Conservation (phyloP, 768 basidiomycete species). For the Mycena vitilis region DNA sequence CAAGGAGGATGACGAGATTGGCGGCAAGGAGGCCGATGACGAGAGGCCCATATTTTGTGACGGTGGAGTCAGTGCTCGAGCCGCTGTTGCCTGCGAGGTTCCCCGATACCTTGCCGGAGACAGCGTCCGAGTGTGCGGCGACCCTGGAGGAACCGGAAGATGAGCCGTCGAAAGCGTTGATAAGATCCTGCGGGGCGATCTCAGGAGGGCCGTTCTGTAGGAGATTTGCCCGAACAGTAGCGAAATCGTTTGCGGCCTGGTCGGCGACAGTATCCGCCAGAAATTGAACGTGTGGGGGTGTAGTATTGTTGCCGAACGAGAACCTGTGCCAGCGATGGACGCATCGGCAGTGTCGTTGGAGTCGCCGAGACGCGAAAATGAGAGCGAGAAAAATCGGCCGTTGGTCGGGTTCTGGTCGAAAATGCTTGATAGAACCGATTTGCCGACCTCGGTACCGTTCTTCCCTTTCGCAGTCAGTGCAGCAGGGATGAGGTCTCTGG, state of each 20-base stretch:
- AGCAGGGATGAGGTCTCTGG: conserved; percentile 33
- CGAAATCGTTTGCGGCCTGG: conserved; percentile 48
- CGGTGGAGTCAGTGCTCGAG: conserved; percentile 27
- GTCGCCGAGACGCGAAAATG: conserved; percentile 54
- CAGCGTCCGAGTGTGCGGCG: conserved; percentile 10
- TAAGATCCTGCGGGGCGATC: conserved; percentile 41
- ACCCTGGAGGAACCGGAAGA: background rate
- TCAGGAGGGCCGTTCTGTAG: conserved; percentile 42
- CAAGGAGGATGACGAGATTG: no score
- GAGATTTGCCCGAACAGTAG: conserved; percentile 41
- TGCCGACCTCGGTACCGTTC: conserved; percentile 33
- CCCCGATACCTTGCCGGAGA: conserved; percentile 18
- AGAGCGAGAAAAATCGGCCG: conserved; percentile 55
- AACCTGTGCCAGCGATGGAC: conserved; percentile 44
- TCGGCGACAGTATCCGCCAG: conserved; percentile 50
- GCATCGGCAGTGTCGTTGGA: conserved; percentile 55
- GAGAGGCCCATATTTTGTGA: no score
- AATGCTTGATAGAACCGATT: conserved; percentile 53
- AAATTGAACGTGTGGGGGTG: conserved; percentile 53
- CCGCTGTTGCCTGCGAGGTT: conserved; percentile 24
- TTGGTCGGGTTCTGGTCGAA: conserved; percentile 48
- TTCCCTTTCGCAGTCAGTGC: conserved; percentile 15
- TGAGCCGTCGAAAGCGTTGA: conserved; percentile 34
- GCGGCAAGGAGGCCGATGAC: no score
- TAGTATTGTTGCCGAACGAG: conserved; percentile 54